Evolutionary conservation across 2,329 filamentous ascomycete genomes (phyloP).

Genomic region (Ophiostoma perfectum): DNA sequence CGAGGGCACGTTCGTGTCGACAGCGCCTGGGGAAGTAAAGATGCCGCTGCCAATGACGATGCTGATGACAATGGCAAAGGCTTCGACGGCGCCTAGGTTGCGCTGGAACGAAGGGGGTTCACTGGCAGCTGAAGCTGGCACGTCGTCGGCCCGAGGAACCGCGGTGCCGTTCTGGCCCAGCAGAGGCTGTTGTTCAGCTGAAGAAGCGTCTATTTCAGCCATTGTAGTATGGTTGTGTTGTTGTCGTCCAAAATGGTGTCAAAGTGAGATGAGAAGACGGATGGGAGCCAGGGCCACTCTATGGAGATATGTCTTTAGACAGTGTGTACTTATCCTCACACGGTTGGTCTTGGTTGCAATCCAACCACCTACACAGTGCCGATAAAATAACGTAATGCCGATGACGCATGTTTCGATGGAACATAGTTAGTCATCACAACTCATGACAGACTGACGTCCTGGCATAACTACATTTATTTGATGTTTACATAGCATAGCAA

Average conservation of each 20-base stretch:
- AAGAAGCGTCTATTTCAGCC: background rate
- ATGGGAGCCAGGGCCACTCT: no score
- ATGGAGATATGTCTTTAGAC: no score
- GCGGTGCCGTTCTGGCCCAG: background rate
- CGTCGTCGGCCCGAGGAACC: background rate
- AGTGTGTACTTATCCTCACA: no score
- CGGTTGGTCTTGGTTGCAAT: no score
- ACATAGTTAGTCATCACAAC: no score
- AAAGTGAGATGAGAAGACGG: background rate
- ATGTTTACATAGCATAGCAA: no score
- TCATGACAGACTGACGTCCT: no score
- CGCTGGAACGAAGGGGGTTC: conserved; percentile 17
- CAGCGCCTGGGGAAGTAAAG: conserved; percentile 59
- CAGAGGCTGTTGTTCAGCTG: conserved; percentile 2
- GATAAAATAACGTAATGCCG: no score
- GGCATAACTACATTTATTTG: no score
- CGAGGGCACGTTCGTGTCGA: conserved; percentile 60
- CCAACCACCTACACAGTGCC: no score
- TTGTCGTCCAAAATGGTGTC: background rate
- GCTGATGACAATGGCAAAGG: conserved; percentile 56
- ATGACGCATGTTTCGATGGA: no score
- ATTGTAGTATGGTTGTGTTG: background rate
- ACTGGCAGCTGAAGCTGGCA: background rate
- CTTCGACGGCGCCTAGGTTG: conserved; percentile 39
- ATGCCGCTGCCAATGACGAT: conserved; percentile 61